Base-by-base conservation (phyloP, 1,284 basidiomycete species). In the Psilocybe mexicana region DNA sequence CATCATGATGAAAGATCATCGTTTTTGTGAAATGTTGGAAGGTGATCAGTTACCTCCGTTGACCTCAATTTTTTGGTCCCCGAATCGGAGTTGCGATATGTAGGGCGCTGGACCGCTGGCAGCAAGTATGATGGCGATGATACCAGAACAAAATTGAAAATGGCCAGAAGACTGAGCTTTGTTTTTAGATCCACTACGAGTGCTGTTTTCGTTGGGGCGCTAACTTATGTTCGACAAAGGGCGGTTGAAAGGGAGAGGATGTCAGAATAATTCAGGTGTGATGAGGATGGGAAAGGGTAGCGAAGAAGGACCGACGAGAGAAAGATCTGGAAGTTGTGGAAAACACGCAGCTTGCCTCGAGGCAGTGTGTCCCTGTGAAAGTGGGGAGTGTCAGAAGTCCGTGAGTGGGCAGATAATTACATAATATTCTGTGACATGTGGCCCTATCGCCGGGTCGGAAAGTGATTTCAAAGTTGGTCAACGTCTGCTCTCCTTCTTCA, bases 381-480 rank as follows among this genome's bases (percentile, higher is more conserved):
- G 30, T 33, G 30, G 30, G 30, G 55, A 46, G 61, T 62, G 61
- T 43, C 58, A 43, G 61, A 55, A 62, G 61, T 62, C 61, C 61
- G 58, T 62, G 61, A 55, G 61, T 56, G 14, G 46, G 28, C 14
- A 3, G 28, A 53, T 45, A 51, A 33, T 57, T 59, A 55, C 59
- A 47, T 61, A 59, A 62, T 48, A 49, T 48, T 54, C 10, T 50
- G 7, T 45, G 55, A 62, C 57, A 59, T 59, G 58, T 55, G 49
- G 42, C 47, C 26, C 44, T 38, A 52, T 40, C 30, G 38, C 24
- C 25, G 25, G 26, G n/a, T 33, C 40, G 42, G 24, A 42, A 6
- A 26, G 40, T 40, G 24, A 40, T 40, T 43, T 58, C 54, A 46
- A 60, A 43, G 38, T 26, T 33, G 30, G 30, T 33, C 30, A 33